Percentiles rank a stretch among this genome's conserved stretches.
phyloP scores from a whole-genome alignment of 352 stramenopile genomes.

The Phytopythium mirpurense region DNA sequence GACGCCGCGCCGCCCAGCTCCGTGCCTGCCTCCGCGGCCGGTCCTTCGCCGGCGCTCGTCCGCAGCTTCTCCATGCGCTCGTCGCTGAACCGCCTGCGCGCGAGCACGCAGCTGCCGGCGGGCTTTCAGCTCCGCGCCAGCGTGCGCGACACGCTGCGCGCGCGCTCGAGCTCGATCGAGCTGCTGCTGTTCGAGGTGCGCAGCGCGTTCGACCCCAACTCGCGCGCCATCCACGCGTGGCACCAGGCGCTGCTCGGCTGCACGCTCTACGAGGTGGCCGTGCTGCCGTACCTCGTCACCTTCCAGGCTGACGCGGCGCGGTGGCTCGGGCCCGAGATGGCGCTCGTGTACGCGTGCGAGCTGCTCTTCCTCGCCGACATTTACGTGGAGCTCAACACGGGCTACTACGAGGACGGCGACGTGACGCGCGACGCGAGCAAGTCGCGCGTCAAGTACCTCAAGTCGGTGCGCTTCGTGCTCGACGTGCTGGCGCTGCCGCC shows the following conservation, averaged over 20 bases:
- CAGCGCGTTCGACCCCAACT: constrained; percentile 59
- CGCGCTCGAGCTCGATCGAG: constrained; percentile 49
- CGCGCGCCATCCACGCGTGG: constrained; percentile 42
- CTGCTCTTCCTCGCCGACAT: constrained; percentile 50
- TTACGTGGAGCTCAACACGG: constrained; percentile 62
- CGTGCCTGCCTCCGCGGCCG: too few species aligned
- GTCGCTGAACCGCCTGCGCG: constrained; percentile 16
- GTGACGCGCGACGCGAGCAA: constrained; percentile 44
- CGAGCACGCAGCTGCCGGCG: constrained; percentile 9
- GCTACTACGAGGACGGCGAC: constrained; percentile 63
- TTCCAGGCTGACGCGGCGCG: constrained; percentile 20
- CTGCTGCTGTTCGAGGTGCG: constrained; percentile 38
- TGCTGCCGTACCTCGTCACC: constrained; percentile 44
- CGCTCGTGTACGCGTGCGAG: constrained; percentile 45
- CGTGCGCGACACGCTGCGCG: constrained; percentile 22
- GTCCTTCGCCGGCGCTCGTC: background rate
- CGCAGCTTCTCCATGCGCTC: constrained; percentile 8
- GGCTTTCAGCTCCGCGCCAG: constrained; percentile 12
- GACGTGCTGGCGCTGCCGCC: constrained; percentile 43
- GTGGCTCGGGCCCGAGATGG: constrained; percentile 22
- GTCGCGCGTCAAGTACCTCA: constrained; percentile 45
- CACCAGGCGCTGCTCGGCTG: constrained; percentile 46
- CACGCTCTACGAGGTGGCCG: constrained; percentile 49
- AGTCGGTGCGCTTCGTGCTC: constrained; percentile 40
- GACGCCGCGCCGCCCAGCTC: too few species aligned